phyloP scores from a whole-genome alignment of 1,139 yeast genomes.

The Kurtzmaniella quercitrusa region DNA sequence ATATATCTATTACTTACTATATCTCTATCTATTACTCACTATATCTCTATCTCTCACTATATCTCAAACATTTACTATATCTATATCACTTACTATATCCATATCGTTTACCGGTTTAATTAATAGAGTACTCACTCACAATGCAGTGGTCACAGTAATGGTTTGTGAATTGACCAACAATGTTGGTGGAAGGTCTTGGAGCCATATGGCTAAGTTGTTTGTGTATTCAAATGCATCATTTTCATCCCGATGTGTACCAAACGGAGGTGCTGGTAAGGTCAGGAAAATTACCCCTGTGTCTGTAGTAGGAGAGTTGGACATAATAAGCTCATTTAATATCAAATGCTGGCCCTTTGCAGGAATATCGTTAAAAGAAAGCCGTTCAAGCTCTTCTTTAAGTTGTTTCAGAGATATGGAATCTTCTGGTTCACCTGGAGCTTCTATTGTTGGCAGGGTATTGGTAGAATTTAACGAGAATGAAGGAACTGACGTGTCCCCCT shows the following conservation, averaged over 20 bases:
- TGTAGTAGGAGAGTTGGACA: slow-evolving; percentile 46
- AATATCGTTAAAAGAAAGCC: slow-evolving; percentile 67
- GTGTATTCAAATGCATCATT: slow-evolving; percentile 71
- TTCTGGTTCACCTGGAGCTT: slow-evolving; percentile 6
- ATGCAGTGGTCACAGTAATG: slow-evolving; percentile 89
- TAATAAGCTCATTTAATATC: slow-evolving; percentile 82
- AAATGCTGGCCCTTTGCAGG: slow-evolving; percentile 92
- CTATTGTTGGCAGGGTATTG: not conserved
- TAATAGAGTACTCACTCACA: not conserved
- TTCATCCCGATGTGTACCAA: slow-evolving; percentile 72
- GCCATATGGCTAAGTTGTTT: slow-evolving; percentile 74
- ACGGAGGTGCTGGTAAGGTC: slow-evolving; percentile 82
- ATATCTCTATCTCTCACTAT: no score
- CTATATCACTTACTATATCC: no score
- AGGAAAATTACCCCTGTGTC: slow-evolving; percentile 74
- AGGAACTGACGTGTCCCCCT: slow-evolving; percentile 13
- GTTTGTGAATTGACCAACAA: slow-evolving; percentile 84
- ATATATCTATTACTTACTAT: no score
- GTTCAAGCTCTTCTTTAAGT: slow-evolving; percentile 36
- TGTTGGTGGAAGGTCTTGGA: slow-evolving; percentile 76
- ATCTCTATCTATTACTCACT: no score
- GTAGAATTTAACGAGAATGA: not conserved
- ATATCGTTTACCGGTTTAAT: no score
- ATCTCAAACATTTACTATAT: no score
- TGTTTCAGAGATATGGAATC: slow-evolving; percentile 30